Percentiles rank a stretch among this genome's conserved stretches.
phyloP scores from a whole-genome alignment of 768 basidiomycete species.

The Suillus alpinus region DNA sequence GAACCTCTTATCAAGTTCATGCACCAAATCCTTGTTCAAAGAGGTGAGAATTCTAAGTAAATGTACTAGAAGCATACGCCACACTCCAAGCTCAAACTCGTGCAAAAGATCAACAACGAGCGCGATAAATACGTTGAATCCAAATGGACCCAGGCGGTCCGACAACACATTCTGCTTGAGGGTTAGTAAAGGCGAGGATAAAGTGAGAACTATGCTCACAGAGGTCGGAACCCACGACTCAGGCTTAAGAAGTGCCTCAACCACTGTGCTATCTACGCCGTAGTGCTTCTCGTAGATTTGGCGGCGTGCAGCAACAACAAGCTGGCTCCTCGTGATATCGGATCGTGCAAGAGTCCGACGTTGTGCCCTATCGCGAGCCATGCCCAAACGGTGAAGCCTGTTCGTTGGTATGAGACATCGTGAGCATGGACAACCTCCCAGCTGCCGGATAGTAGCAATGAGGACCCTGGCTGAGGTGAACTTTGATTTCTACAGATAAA shows the following conservation, averaged over 20 bases:
- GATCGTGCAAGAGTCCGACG: too few relatives aligned
- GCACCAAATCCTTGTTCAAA: not conserved
- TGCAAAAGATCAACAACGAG: slow-evolving; percentile 26
- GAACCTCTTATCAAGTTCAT: slow-evolving; percentile 23
- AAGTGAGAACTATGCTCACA: slow-evolving; percentile 6
- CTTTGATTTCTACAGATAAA: too few relatives aligned
- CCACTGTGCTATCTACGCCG: slow-evolving; percentile 22
- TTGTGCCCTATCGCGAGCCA: too few relatives aligned
- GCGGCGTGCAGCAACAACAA: not conserved
- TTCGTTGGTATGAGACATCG: too few relatives aligned
- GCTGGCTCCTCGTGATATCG: not conserved
- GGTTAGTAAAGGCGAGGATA: not conserved
- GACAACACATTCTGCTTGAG: slow-evolving; percentile 35
- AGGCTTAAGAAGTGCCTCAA: slow-evolving; percentile 24
- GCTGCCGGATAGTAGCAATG: too few relatives aligned
- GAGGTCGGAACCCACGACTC: slow-evolving; percentile 14
- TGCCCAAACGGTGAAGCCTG: too few relatives aligned
- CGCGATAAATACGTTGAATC: slow-evolving; percentile 21
- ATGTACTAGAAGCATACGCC: slow-evolving; percentile 19
- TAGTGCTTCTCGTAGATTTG: slow-evolving; percentile 16
- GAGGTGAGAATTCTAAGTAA: too few relatives aligned
- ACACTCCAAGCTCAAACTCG: slow-evolving; percentile 29
- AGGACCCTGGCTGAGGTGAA: too few relatives aligned
- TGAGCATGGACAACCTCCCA: too few relatives aligned
- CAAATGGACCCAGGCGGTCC: slow-evolving; percentile 13